Base-by-base conservation (phyloP, 352 stramenopile genomes). In the Pythium apleroticum region DNA sequence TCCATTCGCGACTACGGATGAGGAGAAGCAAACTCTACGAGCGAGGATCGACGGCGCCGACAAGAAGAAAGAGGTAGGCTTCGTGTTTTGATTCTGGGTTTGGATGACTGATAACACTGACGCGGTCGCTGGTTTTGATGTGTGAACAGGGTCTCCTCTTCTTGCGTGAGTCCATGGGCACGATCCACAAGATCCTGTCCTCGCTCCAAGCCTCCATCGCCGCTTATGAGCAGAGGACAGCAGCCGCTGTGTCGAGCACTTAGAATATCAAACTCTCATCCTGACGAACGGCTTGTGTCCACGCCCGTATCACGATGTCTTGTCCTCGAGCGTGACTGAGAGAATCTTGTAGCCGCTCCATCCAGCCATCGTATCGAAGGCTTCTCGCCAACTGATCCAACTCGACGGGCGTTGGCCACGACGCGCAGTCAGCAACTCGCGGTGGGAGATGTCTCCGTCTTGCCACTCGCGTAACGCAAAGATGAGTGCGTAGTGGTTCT, bases 401-500 rank as follows among this genome's bases (percentile, higher is more conserved):
- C 52, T 60, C 1, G 65, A 81, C 10, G 85, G 85, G 4, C 78
- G 75, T 60, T 94, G 85, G n/a, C 81, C 81, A 48, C 72, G 75
- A 33, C 83, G 73, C 11, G 81, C 77, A 1, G 81, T 91, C 22
- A 92, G 73, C 12, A 91, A 28, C 54, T 92, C 71, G 2, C 75
- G 66, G 20, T 58, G 41, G 20, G 61, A 57, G 12, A 27, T 24
- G 25, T 71, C 65, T 0, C 43, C 46, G 45, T 65, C 63, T 19
- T 46, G 57, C 76, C 79, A 88, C 45, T 89, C 74, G n/a, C 83
- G 69, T 30, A 90, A 48, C 0, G 80, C 81, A 61, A 84, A 94
- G 35, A 94, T 71, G 12, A 89, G 60, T 17, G 85, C 83, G 63
- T 94, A 94, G 69, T 94, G 85, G 68, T 94, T 94, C 62, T 80